A percentile compares a stretch with the other conserved stretches of the same genome.
Conservation (phyloP, 2,329 filamentous ascomycete species). For the Bipolaris cookei region DNA sequence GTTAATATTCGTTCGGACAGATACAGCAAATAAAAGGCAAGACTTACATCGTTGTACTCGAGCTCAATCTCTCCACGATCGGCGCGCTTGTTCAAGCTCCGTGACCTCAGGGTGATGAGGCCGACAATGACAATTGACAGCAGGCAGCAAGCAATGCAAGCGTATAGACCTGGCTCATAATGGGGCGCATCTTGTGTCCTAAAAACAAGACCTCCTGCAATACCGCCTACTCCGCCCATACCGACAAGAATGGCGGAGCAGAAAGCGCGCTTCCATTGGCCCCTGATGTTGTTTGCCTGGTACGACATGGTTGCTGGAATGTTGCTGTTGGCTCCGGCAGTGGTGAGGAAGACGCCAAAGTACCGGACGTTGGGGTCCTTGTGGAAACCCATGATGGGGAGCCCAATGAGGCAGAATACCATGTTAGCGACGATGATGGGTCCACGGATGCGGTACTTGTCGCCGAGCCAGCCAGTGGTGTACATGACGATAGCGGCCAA, state of each 20-base stretch:
- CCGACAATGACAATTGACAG: slow-evolving; percentile 47
- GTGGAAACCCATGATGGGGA: slow-evolving; percentile 75
- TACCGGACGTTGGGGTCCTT: slow-evolving; percentile 65
- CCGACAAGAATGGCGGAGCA: slow-evolving; percentile 77
- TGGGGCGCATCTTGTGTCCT: slow-evolving; percentile 49
- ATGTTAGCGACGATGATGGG: slow-evolving; percentile 43
- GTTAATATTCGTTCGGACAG: slow-evolving; percentile 19
- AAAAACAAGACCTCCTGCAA: slow-evolving; percentile 76
- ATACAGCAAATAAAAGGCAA: not conserved
- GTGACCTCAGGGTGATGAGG: slow-evolving; percentile 43
- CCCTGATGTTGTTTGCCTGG: slow-evolving; percentile 86
- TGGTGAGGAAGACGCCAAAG: slow-evolving; percentile 77
- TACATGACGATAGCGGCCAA: slow-evolving; percentile 49
- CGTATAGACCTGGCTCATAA: slow-evolving; percentile 48
- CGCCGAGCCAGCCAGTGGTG: slow-evolving; percentile 68
- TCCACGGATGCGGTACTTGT: slow-evolving; percentile 70
- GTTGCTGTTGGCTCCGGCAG: slow-evolving; percentile 78
- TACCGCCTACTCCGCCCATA: slow-evolving; percentile 79
- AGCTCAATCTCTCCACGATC: slow-evolving; percentile 52
- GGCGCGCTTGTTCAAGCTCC: slow-evolving; percentile 46
- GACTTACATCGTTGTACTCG: slow-evolving; percentile 48
- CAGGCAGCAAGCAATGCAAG: slow-evolving; percentile 48
- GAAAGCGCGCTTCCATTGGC: slow-evolving; percentile 87
- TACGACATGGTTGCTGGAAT: slow-evolving; percentile 77
- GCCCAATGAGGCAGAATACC: slow-evolving; percentile 69